A percentile compares a stretch with the other conserved stretches of the same genome.
phyloP scores from a whole-genome alignment of 2,329 filamentous ascomycete genomes.

The Aspergillus fijiensis region DNA sequence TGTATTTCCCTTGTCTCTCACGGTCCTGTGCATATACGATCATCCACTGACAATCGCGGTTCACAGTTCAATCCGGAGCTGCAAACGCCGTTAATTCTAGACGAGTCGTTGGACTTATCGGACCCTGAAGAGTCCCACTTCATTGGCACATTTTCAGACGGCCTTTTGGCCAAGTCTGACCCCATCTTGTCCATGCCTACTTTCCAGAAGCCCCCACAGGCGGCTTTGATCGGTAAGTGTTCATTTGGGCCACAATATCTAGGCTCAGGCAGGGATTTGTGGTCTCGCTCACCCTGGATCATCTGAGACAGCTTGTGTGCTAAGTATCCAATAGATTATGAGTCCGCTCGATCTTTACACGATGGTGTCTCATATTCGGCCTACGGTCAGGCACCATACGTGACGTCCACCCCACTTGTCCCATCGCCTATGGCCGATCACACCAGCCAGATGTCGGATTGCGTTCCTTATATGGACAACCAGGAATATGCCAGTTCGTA shows the following conservation, averaged over 20 bases:
- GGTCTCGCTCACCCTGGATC: background rate
- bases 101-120: constrained; percentile 48
- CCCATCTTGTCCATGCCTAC: constrained; percentile 75
- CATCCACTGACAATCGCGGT: constrained; percentile 16
- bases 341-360: constrained; percentile 38
- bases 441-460: constrained; percentile 42
- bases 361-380: constrained; percentile 43
- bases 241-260: background rate
- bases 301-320: constrained; percentile 3
- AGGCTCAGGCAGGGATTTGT: background rate
- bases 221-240: constrained; percentile 78
- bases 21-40: constrained; percentile 10
- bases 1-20: constrained; percentile 1
- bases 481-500: constrained; percentile 48
- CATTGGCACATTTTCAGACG: constrained; percentile 48
- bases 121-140: constrained; percentile 48
- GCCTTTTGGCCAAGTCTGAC: constrained; percentile 57
- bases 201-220: constrained; percentile 72
- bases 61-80: constrained; percentile 45
- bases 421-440: constrained; percentile 44
- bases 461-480: constrained; percentile 40
- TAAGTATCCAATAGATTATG: constrained; percentile 32
- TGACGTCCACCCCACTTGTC: constrained; percentile 37
- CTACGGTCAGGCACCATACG: constrained; percentile 42
- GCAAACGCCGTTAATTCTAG: constrained; percentile 48